Evolutionary conservation across 129 eudicot species (phyloP).

Genomic region (Lonicera japonica): DNA sequence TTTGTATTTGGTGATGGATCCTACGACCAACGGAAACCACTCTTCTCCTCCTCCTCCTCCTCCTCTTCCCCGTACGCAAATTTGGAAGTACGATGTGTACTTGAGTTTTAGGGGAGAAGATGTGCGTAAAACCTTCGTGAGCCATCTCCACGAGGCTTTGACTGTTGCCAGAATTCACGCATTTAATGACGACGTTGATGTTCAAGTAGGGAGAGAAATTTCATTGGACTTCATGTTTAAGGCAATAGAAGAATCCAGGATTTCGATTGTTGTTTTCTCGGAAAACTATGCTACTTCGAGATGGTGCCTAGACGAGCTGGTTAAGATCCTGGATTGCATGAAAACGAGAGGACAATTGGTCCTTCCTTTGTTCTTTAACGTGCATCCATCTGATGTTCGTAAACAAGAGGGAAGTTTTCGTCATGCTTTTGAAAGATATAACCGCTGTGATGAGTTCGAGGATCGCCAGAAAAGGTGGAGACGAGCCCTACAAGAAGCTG

Average conservation of each 20-base stretch:
- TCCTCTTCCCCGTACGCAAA: too few relatives aligned
- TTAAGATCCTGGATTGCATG: not conserved
- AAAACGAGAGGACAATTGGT: not conserved
- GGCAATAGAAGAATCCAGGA: not conserved
- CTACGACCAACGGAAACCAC: too few relatives aligned
- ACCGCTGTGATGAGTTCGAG: not conserved
- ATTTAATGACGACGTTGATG: not conserved
- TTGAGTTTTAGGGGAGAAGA: too few relatives aligned
- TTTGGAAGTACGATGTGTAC: too few relatives aligned
- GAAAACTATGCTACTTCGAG: not conserved
- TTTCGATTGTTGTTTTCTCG: not conserved
- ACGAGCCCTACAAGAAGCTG: too few relatives aligned
- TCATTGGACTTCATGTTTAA: not conserved
- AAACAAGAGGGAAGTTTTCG: not conserved
- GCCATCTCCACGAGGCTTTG: too few relatives aligned
- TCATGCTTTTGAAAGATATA: not conserved
- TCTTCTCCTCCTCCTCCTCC: too few relatives aligned
- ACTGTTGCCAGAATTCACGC: too few relatives aligned
- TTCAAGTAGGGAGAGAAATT: not conserved
- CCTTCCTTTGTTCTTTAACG: not conserved
- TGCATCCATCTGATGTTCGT: not conserved
- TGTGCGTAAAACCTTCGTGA: too few relatives aligned
- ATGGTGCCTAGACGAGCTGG: not conserved
- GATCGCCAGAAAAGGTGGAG: not conserved
- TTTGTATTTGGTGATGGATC: too few relatives aligned